Percentiles rank a stretch among this genome's conserved stretches.
These are phyloP conservation scores for Thielaviopsis populi DNA, from an alignment of 2,329 filamentous ascomycete species.

Conservation along the genomic window DNA sequence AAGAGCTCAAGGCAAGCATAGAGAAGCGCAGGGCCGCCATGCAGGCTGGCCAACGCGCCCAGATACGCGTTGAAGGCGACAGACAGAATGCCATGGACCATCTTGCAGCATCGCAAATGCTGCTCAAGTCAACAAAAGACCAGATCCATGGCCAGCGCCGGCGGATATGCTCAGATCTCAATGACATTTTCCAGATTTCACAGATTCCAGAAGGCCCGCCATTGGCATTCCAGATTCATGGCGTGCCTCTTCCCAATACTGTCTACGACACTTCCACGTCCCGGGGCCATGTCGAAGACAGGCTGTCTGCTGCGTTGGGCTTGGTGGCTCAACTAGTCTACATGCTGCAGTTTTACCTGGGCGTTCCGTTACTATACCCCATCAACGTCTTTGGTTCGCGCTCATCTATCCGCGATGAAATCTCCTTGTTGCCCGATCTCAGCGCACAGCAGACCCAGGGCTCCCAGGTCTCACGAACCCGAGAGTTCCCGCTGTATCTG, in stretches of 20 bases:
- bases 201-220: constrained; percentile 41
- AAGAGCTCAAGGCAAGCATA: constrained; percentile 54
- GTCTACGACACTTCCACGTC: constrained; percentile 43
- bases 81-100: constrained; percentile 46
- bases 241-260: constrained; percentile 65
- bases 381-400: constrained; percentile 58
- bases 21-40: constrained; percentile 53
- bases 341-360: constrained; percentile 68
- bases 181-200: constrained; percentile 65
- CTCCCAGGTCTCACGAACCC: constrained; percentile 30
- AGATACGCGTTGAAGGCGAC: constrained; percentile 43
- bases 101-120: constrained; percentile 38
- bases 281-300: constrained; percentile 45
- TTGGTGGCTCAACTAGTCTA: constrained; percentile 62
- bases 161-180: constrained; percentile 72
- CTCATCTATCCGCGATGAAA: constrained; percentile 60
- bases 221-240: constrained; percentile 71
- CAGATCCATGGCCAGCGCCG: constrained; percentile 73
- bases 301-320: constrained; percentile 66
- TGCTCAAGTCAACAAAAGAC: constrained; percentile 43
- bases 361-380: constrained; percentile 65
- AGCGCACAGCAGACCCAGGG: constrained; percentile 14
- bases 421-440: constrained; percentile 41
- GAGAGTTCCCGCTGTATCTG: constrained; percentile 67
- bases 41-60: constrained; percentile 41